Percentiles rank a stretch among this genome's conserved stretches.
Conservation (phyloP, 2,329 filamentous ascomycete genomes). For the Diplodia sapinea region DNA sequence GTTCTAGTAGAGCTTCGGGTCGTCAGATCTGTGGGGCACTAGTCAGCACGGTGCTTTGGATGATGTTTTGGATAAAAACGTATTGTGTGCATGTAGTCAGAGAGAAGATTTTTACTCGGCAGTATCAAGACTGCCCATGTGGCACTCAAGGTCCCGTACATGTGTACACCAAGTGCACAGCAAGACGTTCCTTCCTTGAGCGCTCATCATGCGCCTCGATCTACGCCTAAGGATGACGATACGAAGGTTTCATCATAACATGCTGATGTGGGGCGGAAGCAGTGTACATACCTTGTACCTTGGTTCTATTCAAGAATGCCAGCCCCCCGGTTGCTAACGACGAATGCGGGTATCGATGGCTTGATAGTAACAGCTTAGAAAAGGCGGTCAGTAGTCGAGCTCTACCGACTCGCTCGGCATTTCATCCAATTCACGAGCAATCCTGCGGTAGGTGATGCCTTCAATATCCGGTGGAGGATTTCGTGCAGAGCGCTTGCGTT, state of each 20-base stretch:
- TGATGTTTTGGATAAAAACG: not conserved
- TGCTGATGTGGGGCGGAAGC: constrained; percentile 27
- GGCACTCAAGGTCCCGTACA: constrained; percentile 21
- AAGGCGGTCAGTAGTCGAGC: constrained; percentile 55
- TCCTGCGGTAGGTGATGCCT: constrained; percentile 34
- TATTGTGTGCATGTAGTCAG: constrained; percentile 9
- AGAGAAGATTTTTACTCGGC: constrained; percentile 32
- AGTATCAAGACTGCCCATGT: constrained; percentile 24
- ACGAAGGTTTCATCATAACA: constrained; percentile 80
- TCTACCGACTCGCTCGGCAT: constrained; percentile 47
- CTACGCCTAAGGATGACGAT: constrained; percentile 98
- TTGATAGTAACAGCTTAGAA: not conserved
- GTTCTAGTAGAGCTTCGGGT: not conserved
- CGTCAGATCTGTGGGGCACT: no score
- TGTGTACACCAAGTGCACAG: constrained; percentile 4
- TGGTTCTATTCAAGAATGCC: not conserved
- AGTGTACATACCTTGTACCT: constrained; percentile 1
- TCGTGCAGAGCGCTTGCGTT: constrained; percentile 42
- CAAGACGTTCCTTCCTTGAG: constrained; percentile 28
- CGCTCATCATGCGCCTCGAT: constrained; percentile 22
- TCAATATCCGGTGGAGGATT: constrained; percentile 41
- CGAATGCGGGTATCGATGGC: not conserved
- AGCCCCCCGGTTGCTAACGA: not conserved
- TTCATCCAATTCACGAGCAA: constrained; percentile 35
- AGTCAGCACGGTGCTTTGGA: not conserved